Conservation (phyloP, 192 early-diverging fungal genomes). For the Pilobolus umbonatus region DNA sequence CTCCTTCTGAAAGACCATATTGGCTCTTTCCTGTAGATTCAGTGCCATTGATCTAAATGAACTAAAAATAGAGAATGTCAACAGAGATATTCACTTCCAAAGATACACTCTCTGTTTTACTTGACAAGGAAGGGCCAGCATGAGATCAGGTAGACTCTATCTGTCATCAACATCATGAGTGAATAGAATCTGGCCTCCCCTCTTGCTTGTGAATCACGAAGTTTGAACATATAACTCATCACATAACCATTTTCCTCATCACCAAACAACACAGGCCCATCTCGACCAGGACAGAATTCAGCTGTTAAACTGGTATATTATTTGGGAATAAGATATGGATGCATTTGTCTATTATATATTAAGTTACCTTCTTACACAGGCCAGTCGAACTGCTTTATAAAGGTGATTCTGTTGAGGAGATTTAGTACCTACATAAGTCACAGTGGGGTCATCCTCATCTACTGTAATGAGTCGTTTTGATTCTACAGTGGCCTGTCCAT, state of each 20-base stretch:
- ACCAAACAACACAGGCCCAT: constrained; percentile 66
- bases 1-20: constrained; percentile 40
- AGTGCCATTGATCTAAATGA: constrained; percentile 52
- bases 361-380: constrained; percentile 40
- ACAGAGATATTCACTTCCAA: not conserved
- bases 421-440: constrained; percentile 36
- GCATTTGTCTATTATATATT: not conserved
- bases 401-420: constrained; percentile 35
- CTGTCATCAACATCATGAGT: constrained; percentile 59
- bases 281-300: constrained; percentile 59
- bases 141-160: constrained; percentile 58
- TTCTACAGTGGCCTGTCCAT: constrained; percentile 9
- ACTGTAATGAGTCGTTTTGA: constrained; percentile 29
- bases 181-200: constrained; percentile 57
- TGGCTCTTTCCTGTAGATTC: constrained; percentile 42
- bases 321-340: not conserved
- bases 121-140: constrained; percentile 65
- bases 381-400: constrained; percentile 37
- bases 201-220: constrained; percentile 60
- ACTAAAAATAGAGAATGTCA: constrained; percentile 23
- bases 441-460: constrained; percentile 35
- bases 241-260: constrained; percentile 64
- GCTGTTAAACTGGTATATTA: constrained; percentile 45
- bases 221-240: constrained; percentile 68
- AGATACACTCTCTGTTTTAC: constrained; percentile 25